Base-by-base conservation (phyloP, 768 basidiomycete species). In the Kwoniella dejecticola region DNA sequence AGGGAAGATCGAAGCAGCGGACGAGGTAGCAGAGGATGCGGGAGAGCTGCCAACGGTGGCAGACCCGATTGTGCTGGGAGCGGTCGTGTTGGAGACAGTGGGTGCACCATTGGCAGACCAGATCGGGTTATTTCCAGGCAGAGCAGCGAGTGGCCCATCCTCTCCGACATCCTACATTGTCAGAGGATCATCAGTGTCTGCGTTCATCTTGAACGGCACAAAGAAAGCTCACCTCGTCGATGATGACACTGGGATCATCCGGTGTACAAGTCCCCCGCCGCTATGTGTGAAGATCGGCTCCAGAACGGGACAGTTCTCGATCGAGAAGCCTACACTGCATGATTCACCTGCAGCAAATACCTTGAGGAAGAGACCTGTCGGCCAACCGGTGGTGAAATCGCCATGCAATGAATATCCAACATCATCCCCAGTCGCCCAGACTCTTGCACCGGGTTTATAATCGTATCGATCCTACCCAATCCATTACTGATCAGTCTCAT, bases 341-440 rank as follows among this genome's bases (percentile, higher is more conserved):
- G 42, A 31, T 12, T 48, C 50, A 1, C 70, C 65, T 2, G 69
- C 47, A 10, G 46, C 49, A 23, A 60, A 62, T 27, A 69, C 58
- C 38, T 66, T 44, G 7, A 57, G 41, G 57, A 72, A 63, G 26
- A 58, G 41, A 6, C 65, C 68, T 12, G 44, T 57, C 11, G 69
- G 67, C 71, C 71, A 73, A 30, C 71, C 71, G 24, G 57, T 70
- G 24, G 60, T 59, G 58, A 74, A 74, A 52, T 74, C 72, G 46
- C 54, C 54, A 29, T 56, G 54, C n/a, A 41, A 12, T 6, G 54
- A 56, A 44, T 75, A 79, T 38, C 78, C 75, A 36, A 75, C 60
- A 44, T 70, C 76, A 33, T 76, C 71, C 72, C 78, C 46, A 71
- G 48, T 67, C 75, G 78, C 54, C 23, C 79, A 70, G 41, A 79